Percentiles rank a stretch among this genome's conserved stretches.
Conservation (phyloP, 2,329 filamentous ascomycete species). For the Aspergillus persii region DNA sequence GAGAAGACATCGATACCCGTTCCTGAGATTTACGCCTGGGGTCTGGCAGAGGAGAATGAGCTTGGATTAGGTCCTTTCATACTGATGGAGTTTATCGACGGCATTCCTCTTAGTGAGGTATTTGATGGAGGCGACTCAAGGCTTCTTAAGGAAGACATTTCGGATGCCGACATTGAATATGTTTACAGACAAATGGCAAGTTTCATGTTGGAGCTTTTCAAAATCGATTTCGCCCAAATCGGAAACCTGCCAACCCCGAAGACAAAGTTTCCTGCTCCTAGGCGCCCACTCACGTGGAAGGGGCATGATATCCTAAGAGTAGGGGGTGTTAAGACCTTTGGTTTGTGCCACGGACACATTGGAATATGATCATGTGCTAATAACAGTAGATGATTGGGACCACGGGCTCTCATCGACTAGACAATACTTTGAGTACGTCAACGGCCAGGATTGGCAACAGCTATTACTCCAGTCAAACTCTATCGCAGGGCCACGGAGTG, state of each 20-base stretch:
- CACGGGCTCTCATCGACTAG: slow-evolving; percentile 29
- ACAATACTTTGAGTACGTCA: slow-evolving; percentile 35
- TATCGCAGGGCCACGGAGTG: slow-evolving; percentile 23
- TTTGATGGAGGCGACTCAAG: not conserved
- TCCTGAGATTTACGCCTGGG: slow-evolving; percentile 27
- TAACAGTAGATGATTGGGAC: slow-evolving; percentile 22
- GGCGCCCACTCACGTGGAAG: slow-evolving; percentile 35
- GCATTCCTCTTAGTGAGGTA: slow-evolving; percentile 24
- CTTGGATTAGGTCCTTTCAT: slow-evolving; percentile 30
- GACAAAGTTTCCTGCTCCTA: slow-evolving; percentile 12
- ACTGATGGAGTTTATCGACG: slow-evolving; percentile 30
- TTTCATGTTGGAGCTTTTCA: slow-evolving; percentile 29
- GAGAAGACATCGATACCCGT: slow-evolving; percentile 27
- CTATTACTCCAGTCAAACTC: slow-evolving; percentile 37
- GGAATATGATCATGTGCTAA: slow-evolving; percentile 1
- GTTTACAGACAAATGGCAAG: slow-evolving; percentile 29
- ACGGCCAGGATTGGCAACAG: slow-evolving; percentile 33
- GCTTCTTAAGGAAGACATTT: too few species aligned
- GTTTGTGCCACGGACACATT: slow-evolving; percentile 8
- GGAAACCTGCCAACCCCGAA: slow-evolving; percentile 25
- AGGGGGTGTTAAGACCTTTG: slow-evolving; percentile 32
- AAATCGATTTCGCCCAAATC: slow-evolving; percentile 30
- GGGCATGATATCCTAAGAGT: slow-evolving; percentile 30
- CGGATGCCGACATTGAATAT: slow-evolving; percentile 22
- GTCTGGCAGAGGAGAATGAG: slow-evolving; percentile 24